Conservation (phyloP, 345 rosid species). For the Hibiscus trionum region DNA sequence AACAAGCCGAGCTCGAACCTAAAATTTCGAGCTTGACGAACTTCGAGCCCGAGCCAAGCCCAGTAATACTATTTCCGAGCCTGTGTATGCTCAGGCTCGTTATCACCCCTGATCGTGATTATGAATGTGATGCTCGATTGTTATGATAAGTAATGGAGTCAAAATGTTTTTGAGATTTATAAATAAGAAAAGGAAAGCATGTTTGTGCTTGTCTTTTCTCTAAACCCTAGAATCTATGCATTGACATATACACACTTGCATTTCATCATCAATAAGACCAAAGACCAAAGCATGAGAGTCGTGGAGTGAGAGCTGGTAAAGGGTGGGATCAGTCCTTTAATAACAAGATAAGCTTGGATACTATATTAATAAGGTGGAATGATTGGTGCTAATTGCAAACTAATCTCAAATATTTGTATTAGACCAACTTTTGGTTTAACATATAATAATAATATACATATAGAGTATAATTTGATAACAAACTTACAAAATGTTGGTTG, state of each 20-base stretch:
- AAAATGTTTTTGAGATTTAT: background rate
- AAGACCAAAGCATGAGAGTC: constrained; percentile 8
- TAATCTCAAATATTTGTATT: background rate
- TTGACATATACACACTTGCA: constrained; percentile 15
- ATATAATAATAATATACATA: background rate
- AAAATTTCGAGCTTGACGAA: no score
- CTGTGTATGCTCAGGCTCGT: no score
- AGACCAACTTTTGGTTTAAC: background rate
- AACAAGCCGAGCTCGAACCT: no score
- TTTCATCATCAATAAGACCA: constrained; percentile 46
- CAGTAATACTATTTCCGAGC: no score
- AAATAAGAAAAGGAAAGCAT: constrained; percentile 19
- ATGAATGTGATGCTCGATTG: no score
- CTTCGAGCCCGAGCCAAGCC: no score
- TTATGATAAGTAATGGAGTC: background rate
- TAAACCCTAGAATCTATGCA: constrained; percentile 57
- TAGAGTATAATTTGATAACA: background rate
- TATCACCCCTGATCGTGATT: no score
- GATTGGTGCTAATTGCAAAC: constrained; percentile 1
- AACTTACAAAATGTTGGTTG: background rate
- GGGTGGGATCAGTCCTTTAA: background rate
- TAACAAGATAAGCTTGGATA: constrained; percentile 32
- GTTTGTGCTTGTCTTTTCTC: constrained; percentile 70
- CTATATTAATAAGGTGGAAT: background rate
- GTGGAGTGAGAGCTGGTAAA: constrained; percentile 43